Evolutionary conservation across 2,329 filamentous ascomycete genomes (phyloP).

Genomic region (Penicillium sp.): DNA sequence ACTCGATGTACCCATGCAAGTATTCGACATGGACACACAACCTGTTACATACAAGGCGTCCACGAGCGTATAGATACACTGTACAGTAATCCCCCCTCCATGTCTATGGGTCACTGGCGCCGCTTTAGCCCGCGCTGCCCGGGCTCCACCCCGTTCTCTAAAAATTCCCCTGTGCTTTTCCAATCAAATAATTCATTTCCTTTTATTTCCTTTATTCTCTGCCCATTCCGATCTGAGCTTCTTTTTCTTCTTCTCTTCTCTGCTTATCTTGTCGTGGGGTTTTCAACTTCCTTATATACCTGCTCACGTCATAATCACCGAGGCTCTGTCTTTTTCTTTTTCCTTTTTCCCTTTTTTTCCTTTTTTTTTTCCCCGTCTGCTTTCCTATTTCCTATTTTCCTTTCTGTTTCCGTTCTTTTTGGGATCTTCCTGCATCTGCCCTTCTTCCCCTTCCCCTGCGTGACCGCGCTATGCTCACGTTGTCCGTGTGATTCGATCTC

Average conservation of each 20-base stretch:
- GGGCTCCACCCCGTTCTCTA: conserved; percentile 18
- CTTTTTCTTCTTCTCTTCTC: conserved; percentile 10
- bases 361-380: conserved; percentile 12
- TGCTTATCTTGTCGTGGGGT: conserved; percentile 7
- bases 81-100: conserved; percentile 25
- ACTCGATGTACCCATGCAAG: not conserved
- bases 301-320: conserved; percentile 27
- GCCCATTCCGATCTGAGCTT: conserved; percentile 5
- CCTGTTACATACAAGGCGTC: not conserved
- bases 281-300: conserved; percentile 1
- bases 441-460: conserved; percentile 17
- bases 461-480: conserved; percentile 22
- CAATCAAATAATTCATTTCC: conserved; percentile 17
- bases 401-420: conserved; percentile 8
- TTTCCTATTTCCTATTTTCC: conserved; percentile 11
- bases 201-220: conserved; percentile 7
- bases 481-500: conserved; percentile 19
- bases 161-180: conserved; percentile 12
- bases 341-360: conserved; percentile 10
- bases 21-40: not conserved
- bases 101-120: conserved; percentile 32
- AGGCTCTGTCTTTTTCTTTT: conserved; percentile 20
- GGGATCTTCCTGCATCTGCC: conserved; percentile 8
- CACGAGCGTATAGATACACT: not conserved
- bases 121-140: conserved; percentile 20